These are phyloP conservation scores for Aspergillus persii DNA, from an alignment of 2,329 filamentous ascomycete species.

Conservation along the genomic window DNA sequence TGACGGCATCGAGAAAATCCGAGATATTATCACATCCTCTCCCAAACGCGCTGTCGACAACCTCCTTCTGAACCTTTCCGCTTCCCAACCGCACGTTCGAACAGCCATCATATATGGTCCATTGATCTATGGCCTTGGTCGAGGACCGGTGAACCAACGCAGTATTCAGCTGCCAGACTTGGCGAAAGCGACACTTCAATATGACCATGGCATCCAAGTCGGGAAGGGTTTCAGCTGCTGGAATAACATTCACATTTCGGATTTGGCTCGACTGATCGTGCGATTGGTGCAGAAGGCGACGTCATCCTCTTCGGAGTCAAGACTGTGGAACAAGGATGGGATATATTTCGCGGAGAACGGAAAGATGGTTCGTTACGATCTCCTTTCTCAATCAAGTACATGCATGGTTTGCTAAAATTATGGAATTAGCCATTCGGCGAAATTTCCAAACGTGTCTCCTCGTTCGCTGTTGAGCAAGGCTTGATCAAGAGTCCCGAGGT, in stretches of 20 bases:
- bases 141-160: constrained; percentile 51
- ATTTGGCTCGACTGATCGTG: constrained; percentile 55
- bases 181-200: constrained; percentile 41
- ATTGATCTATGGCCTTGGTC: constrained; percentile 56
- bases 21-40: constrained; percentile 37
- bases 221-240: constrained; percentile 56
- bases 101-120: constrained; percentile 64
- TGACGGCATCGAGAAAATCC: constrained; percentile 29
- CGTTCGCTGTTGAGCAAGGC: constrained; percentile 10
- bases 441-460: constrained; percentile 9
- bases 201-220: constrained; percentile 53
- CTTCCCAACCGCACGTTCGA: constrained; percentile 44
- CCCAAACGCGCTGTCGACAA: constrained; percentile 66
- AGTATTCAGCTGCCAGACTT: constrained; percentile 53
- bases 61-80: constrained; percentile 54
- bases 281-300: constrained; percentile 49
- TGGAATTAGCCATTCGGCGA: constrained; percentile 15
- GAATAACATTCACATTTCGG: constrained; percentile 60
- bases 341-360: constrained; percentile 33
- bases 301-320: constrained; percentile 12
- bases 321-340: constrained; percentile 38
- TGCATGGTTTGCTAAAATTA: neutral
- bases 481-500: constrained; percentile 13
- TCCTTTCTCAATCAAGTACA: neutral
- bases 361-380: constrained; percentile 11